Conservation (phyloP, 805 yeast species). For the Scheffersomyces spartinae region DNA sequence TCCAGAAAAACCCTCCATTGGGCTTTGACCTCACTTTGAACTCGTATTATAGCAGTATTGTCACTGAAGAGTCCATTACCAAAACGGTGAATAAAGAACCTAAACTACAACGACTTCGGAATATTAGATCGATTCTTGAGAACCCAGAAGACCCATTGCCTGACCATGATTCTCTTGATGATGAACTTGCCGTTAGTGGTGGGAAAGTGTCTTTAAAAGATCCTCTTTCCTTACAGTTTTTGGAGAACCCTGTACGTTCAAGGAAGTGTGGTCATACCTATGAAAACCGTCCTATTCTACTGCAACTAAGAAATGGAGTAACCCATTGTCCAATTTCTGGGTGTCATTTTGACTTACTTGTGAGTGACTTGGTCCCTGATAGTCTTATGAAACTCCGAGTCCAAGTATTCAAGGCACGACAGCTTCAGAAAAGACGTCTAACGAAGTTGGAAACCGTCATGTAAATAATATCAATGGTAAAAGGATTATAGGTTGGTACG, state of each 20-base stretch:
- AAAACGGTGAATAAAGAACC: too few relatives aligned
- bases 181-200: slow-evolving; percentile 57
- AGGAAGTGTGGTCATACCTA: slow-evolving; percentile 49
- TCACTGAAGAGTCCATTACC: too few relatives aligned
- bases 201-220: slow-evolving; percentile 60
- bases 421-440: too few relatives aligned
- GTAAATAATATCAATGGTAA: too few relatives aligned
- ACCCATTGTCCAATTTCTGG: slow-evolving; percentile 50
- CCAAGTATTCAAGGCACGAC: slow-evolving; percentile 23
- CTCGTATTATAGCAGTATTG: too few relatives aligned
- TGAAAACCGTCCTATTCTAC: slow-evolving; percentile 35
- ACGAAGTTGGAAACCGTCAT: too few relatives aligned
- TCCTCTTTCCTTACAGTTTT: slow-evolving; percentile 47
- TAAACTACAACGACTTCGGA: too few relatives aligned
- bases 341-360: slow-evolving; percentile 28
- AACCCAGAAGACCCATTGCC: slow-evolving; percentile 59
- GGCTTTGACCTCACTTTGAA: too few relatives aligned
- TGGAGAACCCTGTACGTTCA: slow-evolving; percentile 45
- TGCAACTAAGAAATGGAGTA: slow-evolving; percentile 12
- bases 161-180: slow-evolving; percentile 35
- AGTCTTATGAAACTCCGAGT: slow-evolving; percentile 46
- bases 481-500: too few relatives aligned
- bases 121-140: too few relatives aligned
- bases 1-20: too few relatives aligned
- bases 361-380: slow-evolving; percentile 33